These are phyloP conservation scores for Rubia occidens DNA, from an alignment of 305 asterid species.

Conservation along the genomic window DNA sequence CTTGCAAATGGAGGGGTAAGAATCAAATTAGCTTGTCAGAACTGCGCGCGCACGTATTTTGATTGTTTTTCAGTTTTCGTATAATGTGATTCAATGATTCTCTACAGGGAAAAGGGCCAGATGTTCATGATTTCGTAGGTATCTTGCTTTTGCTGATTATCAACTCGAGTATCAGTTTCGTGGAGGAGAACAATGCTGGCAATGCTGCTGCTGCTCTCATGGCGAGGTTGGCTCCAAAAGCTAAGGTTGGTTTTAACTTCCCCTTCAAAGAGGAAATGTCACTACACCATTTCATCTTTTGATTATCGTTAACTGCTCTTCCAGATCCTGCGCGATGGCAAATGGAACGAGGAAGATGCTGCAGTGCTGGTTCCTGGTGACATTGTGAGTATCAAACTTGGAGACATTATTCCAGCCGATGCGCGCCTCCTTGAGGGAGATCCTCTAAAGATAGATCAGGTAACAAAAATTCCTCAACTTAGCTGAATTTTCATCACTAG, in stretches of 20 bases:
- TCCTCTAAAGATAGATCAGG: constrained; percentile 33
- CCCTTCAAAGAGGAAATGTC: neutral
- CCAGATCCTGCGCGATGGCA: constrained; percentile 25
- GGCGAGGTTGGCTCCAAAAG: constrained; percentile 31
- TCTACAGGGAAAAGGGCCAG: constrained; percentile 25
- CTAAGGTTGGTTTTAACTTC: constrained; percentile 16
- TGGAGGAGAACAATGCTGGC: constrained; percentile 27
- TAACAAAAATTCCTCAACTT: neutral
- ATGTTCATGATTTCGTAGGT: constrained; percentile 25
- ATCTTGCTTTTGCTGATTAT: constrained; percentile 22
- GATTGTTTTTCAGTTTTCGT: too few species aligned
- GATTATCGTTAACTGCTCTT: neutral
- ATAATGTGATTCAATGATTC: too few species aligned
- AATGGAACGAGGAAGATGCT: constrained; percentile 30
- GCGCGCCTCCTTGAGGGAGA: constrained; percentile 29
- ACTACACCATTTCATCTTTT: neutral
- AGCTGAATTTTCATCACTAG: neutral
- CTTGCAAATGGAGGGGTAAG: constrained; percentile 34
- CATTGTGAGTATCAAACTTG: constrained; percentile 26
- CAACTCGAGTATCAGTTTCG: constrained; percentile 26
- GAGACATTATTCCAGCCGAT: constrained; percentile 32
- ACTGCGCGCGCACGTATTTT: too few species aligned
- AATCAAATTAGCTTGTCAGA: neutral
- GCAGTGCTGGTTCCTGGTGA: constrained; percentile 30
- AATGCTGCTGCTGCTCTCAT: constrained; percentile 32